A percentile compares a stretch with the other conserved stretches of the same genome.
phyloP scores from a whole-genome alignment of 2,329 filamentous ascomycete genomes.

The Lachnellula cervina region DNA sequence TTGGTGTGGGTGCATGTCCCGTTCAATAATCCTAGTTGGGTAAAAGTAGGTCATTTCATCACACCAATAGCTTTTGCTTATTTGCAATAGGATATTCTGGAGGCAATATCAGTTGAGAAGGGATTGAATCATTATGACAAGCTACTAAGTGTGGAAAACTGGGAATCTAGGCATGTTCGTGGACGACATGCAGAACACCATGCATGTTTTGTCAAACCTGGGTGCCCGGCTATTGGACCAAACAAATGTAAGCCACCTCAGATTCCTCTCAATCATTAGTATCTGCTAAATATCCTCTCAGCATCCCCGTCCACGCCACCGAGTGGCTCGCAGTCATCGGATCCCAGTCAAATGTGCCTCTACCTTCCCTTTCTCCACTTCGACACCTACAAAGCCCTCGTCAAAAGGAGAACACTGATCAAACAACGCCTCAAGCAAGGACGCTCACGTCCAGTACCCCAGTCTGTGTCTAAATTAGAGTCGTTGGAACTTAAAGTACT shows the following conservation, averaged over 20 bases:
- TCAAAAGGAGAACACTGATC: conserved; percentile 3
- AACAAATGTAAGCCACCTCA: neutral
- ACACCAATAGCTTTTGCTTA: neutral
- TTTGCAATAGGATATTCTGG: conserved; percentile 1
- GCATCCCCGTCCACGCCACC: neutral
- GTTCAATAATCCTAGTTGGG: conserved; percentile 8
- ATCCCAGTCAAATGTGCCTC: conserved; percentile 4
- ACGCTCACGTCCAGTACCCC: conserved; percentile 7
- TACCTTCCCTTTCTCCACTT: conserved; percentile 8
- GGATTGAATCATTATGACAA: neutral
- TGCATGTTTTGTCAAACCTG: conserved; percentile 10
- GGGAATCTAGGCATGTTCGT: conserved; percentile 11
- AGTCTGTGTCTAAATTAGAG: conserved; percentile 4
- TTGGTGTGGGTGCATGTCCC: conserved; percentile 7
- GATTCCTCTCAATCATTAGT: neutral
- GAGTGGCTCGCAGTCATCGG: neutral
- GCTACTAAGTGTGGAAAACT: conserved; percentile 4
- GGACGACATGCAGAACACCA: conserved; percentile 9
- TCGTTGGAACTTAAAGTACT: conserved; percentile 7
- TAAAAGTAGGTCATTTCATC: neutral
- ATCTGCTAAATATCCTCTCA: neutral
- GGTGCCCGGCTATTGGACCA: conserved; percentile 3
- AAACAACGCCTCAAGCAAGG: conserved; percentile 7
- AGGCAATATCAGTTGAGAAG: conserved; percentile 7
- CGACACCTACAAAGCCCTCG: conserved; percentile 6